phyloP scores from a whole-genome alignment of 495 filamentous ascomycete genomes.

The Penicillium daleae region DNA sequence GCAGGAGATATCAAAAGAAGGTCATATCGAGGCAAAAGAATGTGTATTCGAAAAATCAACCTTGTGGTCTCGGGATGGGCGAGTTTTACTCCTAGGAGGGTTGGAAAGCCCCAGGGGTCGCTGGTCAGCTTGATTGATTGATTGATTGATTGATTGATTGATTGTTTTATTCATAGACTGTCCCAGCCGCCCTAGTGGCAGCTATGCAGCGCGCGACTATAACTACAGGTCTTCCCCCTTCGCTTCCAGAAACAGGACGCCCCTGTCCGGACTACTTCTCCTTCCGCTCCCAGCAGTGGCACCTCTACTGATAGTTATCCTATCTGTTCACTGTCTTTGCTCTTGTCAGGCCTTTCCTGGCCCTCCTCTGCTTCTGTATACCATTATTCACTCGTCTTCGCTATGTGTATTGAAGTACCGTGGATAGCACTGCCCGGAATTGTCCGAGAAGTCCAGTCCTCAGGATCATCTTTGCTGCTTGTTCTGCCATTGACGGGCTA shows the following conservation, averaged over 20 bases:
- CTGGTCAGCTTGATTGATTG: no score
- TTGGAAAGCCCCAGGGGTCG: no score
- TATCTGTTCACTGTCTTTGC: constrained; percentile 19
- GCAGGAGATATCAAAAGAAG: no score
- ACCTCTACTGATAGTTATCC: constrained; percentile 6
- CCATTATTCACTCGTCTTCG: constrained; percentile 25
- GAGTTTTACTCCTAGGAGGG: no score
- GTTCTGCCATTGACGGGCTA: constrained; percentile 28
- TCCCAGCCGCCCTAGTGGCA: constrained; percentile 20
- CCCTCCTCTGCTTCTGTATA: constrained; percentile 22
- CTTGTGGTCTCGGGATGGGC: no score
- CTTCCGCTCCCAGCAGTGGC: constrained; percentile 11
- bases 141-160: constrained; percentile 23
- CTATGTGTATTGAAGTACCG: constrained; percentile 22
- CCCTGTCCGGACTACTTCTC: constrained; percentile 6
- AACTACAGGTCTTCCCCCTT: constrained; percentile 26
- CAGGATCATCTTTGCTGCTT: constrained; percentile 35
- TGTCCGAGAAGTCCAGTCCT: constrained; percentile 33
- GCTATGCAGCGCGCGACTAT: constrained; percentile 23
- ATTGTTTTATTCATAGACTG: constrained; percentile 24
- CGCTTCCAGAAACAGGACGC: constrained; percentile 21
- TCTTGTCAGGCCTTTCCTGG: constrained; percentile 14
- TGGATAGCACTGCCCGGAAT: constrained; percentile 26
- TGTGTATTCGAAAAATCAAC: no score
- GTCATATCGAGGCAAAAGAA: no score